Evolutionary conservation across 2,329 filamentous ascomycete species (phyloP), one percentile per base, ranked within the genome.

Genomic region (Talaromyces sp.): DNA sequence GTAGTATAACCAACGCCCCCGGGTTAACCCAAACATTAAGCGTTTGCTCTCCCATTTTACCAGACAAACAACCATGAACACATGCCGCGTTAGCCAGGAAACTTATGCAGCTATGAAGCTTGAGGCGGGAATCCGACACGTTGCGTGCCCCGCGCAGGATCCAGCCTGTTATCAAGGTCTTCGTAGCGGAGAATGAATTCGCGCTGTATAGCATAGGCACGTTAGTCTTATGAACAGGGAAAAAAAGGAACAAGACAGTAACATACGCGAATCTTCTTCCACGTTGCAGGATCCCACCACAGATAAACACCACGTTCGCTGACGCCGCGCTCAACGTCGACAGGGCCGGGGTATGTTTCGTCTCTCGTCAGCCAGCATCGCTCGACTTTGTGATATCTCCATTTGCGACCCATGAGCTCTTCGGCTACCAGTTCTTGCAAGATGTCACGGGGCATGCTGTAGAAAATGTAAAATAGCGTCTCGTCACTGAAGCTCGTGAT

Each of bases 391-490:
- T 81, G 79, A 65, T 81, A 81, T 54, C 79, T 72, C 79, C 79
- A 81, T 65, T 81, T 81, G 62, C 79, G 75, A 21, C 76, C 74
- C 74, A 80, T 81, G 67, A 89, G 73, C 68, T 88, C 86, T 60
- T 82, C 79, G 8, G 86, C 86, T 6, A 85, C 86, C 52, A 86
- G 76, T 68, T 89, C 86, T 68, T 89, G 86, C 70, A 85, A 79
- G 59, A 87, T 81, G 67, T 88, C 85, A 61, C 84, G 78, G 14
- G 86, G 85, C 75, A 85, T 83, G 63, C 84, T 85, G 74, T 88
- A 89, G 78, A 89, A 89, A 62, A 88, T 87, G 68, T 85, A 86
- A 69, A 89, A 87, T 4, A 89, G 77, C 0, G 86, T 88, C 69
- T 89, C 86, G 64, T 85, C 80, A 48, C 79, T 82, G 71, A 87